Base-by-base conservation (phyloP, 179 eudicot species). In the Silene vulgaris region DNA sequence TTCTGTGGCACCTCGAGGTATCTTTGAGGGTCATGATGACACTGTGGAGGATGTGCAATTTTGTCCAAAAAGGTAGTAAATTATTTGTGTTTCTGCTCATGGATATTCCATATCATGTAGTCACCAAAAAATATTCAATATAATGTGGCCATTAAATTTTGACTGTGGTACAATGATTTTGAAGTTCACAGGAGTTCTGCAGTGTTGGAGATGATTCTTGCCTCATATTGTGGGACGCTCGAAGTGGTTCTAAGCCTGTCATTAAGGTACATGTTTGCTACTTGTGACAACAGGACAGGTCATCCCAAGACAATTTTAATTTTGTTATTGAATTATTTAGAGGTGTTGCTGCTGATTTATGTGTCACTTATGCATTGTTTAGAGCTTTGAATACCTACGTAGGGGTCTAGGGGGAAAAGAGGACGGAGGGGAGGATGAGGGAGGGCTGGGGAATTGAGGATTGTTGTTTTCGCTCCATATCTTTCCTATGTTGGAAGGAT, bases 191-290 rank as follows among this genome's bases (percentile, higher is more conserved):
- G 86, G 99, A 90, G 84, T 96, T 93, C 81, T 96, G 98, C 74
- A 93, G 97, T 69, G 99, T 96, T 80, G 99, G 98, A 65, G 99
- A 93, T 85, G 99, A 96, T 88, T 93, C 98, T 68, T 89, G 99
- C 87, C 96, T 96, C 29, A 90, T 96, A 80, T 73, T 96, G 74
- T 96, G 97, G 99, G 99, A 96, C 82, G 93, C 98, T 70, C 88
- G 99, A 80, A 82, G 85, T 45, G 93, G 99, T 54, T 74, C 84
- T 80, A 79, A 83, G 75, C 99, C 98, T 67, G 97, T 76, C 66
- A 82, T 89, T 74, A 96, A 89, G 97, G 99, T 95, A 77, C 30
- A 61, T 75, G 65, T 28, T 28, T 54, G 21, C 43, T 13, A 29
- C 35, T 26, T 71, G 20, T 71, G 40, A 52, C 8, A 50, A 52